These are phyloP conservation scores for Trematosphaeria pertusa DNA, from an alignment of 2,329 filamentous ascomycete genomes.

Conservation along the genomic window DNA sequence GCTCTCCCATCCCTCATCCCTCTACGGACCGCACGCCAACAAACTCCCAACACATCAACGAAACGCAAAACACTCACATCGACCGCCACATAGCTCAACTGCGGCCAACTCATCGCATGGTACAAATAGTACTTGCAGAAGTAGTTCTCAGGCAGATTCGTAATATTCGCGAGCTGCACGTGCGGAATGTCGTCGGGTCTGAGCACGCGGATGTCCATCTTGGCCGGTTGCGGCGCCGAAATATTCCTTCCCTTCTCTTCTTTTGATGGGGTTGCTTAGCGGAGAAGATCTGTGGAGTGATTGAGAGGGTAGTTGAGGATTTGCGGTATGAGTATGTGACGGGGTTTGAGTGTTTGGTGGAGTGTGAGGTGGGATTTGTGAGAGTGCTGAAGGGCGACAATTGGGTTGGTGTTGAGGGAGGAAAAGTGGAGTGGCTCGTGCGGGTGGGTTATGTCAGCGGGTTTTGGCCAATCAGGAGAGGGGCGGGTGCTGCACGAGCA, in stretches of 20 bases:
- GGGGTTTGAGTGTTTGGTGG: neutral
- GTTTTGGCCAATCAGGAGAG: constrained; percentile 14
- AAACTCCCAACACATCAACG: no score
- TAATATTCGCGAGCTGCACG: constrained; percentile 98
- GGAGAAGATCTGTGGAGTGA: no score
- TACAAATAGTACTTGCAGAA: constrained; percentile 99
- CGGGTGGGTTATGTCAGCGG: constrained; percentile 16
- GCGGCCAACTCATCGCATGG: constrained; percentile 97
- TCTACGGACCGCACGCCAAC: no score
- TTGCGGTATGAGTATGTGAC: no score
- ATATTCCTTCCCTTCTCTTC: constrained; percentile 8
- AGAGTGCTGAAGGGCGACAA: no score
- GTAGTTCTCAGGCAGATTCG: constrained; percentile 99
- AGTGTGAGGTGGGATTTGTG: neutral
- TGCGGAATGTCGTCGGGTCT: constrained; percentile 83
- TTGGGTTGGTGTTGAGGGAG: no score
- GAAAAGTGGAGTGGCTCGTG: constrained; percentile 17
- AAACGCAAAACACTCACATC: constrained; percentile 66
- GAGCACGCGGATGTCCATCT: constrained; percentile 90
- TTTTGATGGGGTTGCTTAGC: neutral
- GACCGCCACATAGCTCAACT: constrained; percentile 95
- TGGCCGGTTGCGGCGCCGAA: neutral
- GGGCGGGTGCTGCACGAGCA: no score
- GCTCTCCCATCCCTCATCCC: no score
- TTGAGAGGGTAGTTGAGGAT: no score